Conservation (phyloP, 441 rosid genomes). For the Arabidopsis hybrid region DNA sequence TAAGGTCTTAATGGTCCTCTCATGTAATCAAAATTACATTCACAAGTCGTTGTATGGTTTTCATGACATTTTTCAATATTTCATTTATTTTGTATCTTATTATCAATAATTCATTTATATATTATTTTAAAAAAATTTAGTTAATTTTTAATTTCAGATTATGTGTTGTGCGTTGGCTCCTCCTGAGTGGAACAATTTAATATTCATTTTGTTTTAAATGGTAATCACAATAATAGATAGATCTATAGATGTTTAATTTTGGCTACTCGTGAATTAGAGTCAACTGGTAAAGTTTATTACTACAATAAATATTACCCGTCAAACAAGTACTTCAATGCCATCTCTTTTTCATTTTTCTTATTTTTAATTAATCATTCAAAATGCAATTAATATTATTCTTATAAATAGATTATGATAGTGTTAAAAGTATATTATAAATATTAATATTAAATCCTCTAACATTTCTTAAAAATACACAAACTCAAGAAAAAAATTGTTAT, state of each 20-base stretch:
- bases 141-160: too few species aligned
- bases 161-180: too few species aligned
- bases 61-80: background rate
- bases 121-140: too few species aligned
- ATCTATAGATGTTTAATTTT: too few species aligned
- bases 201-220: too few species aligned
- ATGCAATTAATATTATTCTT: background rate
- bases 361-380: background rate
- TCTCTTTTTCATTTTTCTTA: background rate
- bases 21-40: background rate
- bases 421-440: too few species aligned
- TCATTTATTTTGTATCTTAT: background rate
- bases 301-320: background rate
- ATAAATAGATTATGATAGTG: background rate
- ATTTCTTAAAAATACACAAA: too few species aligned
- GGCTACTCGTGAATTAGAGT: too few species aligned
- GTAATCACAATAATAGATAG: too few species aligned
- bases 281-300: background rate
- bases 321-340: background rate
- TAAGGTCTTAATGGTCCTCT: background rate
- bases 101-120: background rate
- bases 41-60: background rate
- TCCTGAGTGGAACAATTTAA: too few species aligned
- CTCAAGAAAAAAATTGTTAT: background rate
- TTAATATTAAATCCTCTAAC: too few species aligned